Percentiles rank a stretch among this genome's conserved stretches.
Conservation (phyloP, 345 rosid species). For the Hibiscus mutabilis region DNA sequence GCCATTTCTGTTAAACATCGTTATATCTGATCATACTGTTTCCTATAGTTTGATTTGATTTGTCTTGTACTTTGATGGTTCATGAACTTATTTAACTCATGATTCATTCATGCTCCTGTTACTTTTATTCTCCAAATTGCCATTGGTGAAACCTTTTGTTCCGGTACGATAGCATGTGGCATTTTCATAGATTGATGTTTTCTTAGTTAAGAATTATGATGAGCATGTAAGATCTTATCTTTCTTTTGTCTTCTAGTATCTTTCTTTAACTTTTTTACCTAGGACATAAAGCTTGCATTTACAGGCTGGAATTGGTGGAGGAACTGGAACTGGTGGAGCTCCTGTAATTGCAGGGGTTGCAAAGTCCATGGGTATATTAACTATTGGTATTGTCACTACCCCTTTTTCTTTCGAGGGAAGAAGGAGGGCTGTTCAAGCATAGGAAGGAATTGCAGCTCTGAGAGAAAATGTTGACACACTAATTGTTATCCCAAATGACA, state of each 20-base stretch:
- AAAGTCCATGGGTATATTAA: conserved; percentile 91
- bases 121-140: neutral
- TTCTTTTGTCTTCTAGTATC: conserved; percentile 2
- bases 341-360: conserved; percentile 94
- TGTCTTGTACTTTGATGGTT: neutral
- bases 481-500: conserved; percentile 95
- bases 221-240: neutral
- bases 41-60: neutral
- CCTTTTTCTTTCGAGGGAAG: conserved; percentile 98
- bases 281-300: conserved; percentile 18
- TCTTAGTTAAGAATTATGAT: neutral
- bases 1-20: neutral
- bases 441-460: conserved; percentile 89
- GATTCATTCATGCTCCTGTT: neutral
- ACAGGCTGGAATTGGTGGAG: conserved; percentile 99
- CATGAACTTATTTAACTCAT: neutral
- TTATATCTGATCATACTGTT: neutral
- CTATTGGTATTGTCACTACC: conserved; percentile 92
- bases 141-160: neutral
- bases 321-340: conserved; percentile 96
- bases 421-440: conserved; percentile 89
- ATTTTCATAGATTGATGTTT: neutral
- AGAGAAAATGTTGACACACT: conserved; percentile 93
- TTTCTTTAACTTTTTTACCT: conserved; percentile 12
- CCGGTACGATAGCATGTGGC: neutral